Evolutionary conservation across 495 filamentous ascomycete species (phyloP).

Genomic region (Xylaria nigripes): DNA sequence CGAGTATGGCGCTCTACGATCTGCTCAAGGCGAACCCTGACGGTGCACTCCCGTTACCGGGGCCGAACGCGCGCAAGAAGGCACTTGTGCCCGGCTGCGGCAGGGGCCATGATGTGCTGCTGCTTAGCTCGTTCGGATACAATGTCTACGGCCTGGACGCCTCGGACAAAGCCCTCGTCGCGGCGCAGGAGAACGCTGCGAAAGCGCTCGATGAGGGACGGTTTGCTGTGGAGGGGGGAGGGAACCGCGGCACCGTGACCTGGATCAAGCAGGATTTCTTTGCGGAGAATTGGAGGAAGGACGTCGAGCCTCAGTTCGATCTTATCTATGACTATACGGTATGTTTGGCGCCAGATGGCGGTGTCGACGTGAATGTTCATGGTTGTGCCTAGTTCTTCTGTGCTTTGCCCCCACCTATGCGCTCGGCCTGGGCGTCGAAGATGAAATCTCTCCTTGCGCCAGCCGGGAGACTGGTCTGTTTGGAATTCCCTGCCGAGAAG

Average conservation of each 20-base stretch:
- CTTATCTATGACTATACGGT: constrained; percentile 82
- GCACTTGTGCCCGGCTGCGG: constrained; percentile 69
- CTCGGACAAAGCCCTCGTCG: constrained; percentile 47
- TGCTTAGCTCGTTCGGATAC: constrained; percentile 63
- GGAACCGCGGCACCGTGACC: constrained; percentile 46
- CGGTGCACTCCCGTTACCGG: constrained; percentile 36
- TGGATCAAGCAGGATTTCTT: constrained; percentile 72
- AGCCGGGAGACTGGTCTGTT: constrained; percentile 58
- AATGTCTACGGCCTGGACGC: constrained; percentile 67
- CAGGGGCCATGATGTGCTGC: constrained; percentile 62
- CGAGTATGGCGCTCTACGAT: constrained; percentile 61
- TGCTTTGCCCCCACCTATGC: constrained; percentile 56
- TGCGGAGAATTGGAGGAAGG: constrained; percentile 50
- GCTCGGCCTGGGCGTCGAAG: constrained; percentile 62
- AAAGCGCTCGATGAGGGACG: constrained; percentile 17
- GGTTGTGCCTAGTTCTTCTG: constrained; percentile 54
- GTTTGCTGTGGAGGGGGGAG: constrained; percentile 43
- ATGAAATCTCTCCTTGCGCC: constrained; percentile 56
- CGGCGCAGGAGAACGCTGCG: constrained; percentile 42
- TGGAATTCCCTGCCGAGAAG: constrained; percentile 76
- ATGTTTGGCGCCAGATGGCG: constrained; percentile 16
- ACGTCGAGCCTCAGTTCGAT: constrained; percentile 53
- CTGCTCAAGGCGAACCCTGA: constrained; percentile 40
- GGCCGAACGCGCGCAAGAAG: constrained; percentile 32
- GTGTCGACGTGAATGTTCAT: neutral